Base-by-base conservation (phyloP, 2,329 filamentous ascomycete species). In the Colletotrichum shisoi region DNA sequence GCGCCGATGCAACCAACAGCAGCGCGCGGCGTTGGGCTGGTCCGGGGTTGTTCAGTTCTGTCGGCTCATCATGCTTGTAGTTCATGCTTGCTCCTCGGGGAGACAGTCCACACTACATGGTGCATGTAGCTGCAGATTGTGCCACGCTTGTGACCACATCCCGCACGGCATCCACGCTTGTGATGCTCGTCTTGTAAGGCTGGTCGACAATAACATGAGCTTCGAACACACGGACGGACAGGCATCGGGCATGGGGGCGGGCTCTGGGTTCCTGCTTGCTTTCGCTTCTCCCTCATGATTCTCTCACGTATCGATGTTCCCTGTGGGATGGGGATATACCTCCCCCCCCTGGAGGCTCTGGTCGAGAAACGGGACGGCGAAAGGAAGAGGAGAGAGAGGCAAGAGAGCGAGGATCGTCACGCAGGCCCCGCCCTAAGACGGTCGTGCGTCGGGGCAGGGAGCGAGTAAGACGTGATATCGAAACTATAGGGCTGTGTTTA, bases 201-300 rank as follows among this genome's bases (percentile, higher is more conserved):
- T 67, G 53, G 37, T 48, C 21, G 11, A 48, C 13, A 40, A 58
- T 59, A 44, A 39, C 54, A 63, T 40, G 12, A 44, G 42, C 45
- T 17, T 44, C 56, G n/a, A 53, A 56, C 34, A 62, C 9, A 40
- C 48, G 44, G 39, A 24, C 11, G 34, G 57, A 51, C 64, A 67
- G 42, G 61, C 53, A 54, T 57, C 59, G 53, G 42, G 42, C 34
- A 37, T 24, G 61, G 65, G 34, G 3, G 54, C 44, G 27, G 12
- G 19, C 53, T 48, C 13, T 63, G 40, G 44, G 44, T 57, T 27
- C 27, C 61, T 27, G 15, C 15, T 31, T 57, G 34, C 56, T 56
- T 40, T 64, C 61, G 65, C 54, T 68, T 68, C 61, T 60, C 44
- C 60, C 42, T 60, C 61, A 57, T 56, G 54, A 56, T 59, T 44